Evolutionary conservation across 2,329 filamentous ascomycete species (phyloP).

Genomic region (Colletotrichum sp.): DNA sequence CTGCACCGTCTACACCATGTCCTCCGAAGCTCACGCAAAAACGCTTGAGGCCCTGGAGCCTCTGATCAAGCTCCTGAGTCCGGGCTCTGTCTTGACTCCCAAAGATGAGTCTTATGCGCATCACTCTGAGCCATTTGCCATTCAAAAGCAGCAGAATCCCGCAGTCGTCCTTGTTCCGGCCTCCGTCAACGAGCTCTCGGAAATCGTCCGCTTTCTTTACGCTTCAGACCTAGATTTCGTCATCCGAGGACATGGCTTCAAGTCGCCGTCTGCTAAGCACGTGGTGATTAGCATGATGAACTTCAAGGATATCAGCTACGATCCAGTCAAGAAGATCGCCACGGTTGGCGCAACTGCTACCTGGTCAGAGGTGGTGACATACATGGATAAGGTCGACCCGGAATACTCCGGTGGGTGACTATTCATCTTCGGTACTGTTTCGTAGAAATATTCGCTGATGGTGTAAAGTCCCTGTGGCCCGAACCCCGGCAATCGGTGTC

Average conservation of each 20-base stretch:
- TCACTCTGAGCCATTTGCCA: constrained; percentile 1
- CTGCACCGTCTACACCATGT: not conserved
- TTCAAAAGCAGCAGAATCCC: constrained; percentile 3
- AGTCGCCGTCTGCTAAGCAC: not conserved
- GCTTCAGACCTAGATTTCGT: not conserved
- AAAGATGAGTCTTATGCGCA: not conserved
- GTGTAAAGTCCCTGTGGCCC: not conserved
- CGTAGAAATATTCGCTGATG: not conserved
- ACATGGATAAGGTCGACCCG: constrained; percentile 1
- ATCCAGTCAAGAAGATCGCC: not conserved
- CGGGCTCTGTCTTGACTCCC: not conserved
- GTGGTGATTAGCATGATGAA: constrained; percentile 5
- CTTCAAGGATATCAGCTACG: not conserved
- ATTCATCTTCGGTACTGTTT: not conserved
- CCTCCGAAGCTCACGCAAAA: not conserved
- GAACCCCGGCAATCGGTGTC: not conserved
- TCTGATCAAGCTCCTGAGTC: not conserved
- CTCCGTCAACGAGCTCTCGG: not conserved
- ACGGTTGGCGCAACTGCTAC: constrained; percentile 1
- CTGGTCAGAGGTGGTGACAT: not conserved
- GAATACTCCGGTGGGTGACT: not conserved
- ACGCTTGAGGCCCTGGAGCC: not conserved
- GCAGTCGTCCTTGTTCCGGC: not conserved
- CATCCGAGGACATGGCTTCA: constrained; percentile 9
- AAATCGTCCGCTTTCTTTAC: not conserved